phyloP scores from a whole-genome alignment of 495 filamentous ascomycete genomes.

The Aspergillus nidulans region DNA sequence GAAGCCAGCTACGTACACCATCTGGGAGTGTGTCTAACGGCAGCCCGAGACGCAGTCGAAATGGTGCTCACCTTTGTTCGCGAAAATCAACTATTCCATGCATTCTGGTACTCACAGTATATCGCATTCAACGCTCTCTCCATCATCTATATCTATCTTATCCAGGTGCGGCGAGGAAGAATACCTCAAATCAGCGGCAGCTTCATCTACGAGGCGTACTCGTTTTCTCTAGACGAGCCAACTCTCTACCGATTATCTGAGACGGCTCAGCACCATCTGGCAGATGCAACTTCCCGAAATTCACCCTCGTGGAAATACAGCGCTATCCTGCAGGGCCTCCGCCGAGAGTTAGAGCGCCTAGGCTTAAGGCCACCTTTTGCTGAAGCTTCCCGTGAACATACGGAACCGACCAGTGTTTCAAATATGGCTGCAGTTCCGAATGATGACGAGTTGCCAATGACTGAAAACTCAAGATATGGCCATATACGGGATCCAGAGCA shows the following conservation, averaged over 20 bases:
- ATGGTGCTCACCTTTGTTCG: constrained; percentile 22
- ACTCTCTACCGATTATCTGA: constrained; percentile 19
- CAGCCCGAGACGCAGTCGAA: constrained; percentile 20
- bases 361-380: background rate
- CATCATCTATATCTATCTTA: constrained; percentile 26
- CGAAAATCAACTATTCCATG: constrained; percentile 22
- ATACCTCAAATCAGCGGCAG: constrained; percentile 12
- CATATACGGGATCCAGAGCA: background rate
- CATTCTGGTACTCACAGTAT: constrained; percentile 31
- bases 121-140: constrained; percentile 30
- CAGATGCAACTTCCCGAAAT: constrained; percentile 24
- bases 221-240: constrained; percentile 8
- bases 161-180: constrained; percentile 18
- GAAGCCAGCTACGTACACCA: constrained; percentile 13
- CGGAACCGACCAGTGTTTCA: background rate
- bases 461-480: background rate
- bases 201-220: background rate
- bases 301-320: constrained; percentile 27
- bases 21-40: constrained; percentile 18
- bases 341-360: constrained; percentile 16
- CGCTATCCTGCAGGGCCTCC: constrained; percentile 23
- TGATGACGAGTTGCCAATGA: background rate
- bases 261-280: constrained; percentile 22
- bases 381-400: background rate
- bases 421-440: background rate